A percentile compares a stretch with the other conserved stretches of the same genome.
Conservation (phyloP, 495 filamentous ascomycete genomes). For the Entonaema liquescens region DNA sequence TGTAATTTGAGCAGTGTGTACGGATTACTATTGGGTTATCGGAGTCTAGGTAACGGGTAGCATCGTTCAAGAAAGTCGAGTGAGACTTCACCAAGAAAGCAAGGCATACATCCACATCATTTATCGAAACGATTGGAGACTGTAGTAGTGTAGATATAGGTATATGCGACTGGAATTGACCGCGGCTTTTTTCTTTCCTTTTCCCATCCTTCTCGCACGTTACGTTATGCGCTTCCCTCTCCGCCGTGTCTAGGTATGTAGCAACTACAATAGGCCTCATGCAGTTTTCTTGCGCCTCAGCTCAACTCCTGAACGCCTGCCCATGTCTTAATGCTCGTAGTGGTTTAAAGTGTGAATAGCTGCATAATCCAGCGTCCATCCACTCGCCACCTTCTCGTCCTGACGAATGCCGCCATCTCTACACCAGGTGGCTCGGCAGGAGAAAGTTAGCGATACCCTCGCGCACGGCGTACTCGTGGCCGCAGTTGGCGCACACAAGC, state of each 20-base stretch:
- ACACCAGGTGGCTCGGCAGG: slow-evolving; percentile 88
- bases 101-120: slow-evolving; percentile 13
- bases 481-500: slow-evolving; percentile 89
- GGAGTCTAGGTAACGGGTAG: slow-evolving; percentile 44
- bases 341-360: background rate
- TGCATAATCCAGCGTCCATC: background rate
- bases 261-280: background rate
- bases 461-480: slow-evolving; percentile 89
- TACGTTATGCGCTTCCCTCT: no score
- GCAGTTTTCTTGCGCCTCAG: background rate
- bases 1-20: slow-evolving; percentile 35
- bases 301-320: slow-evolving; percentile 34
- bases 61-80: slow-evolving; percentile 32
- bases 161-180: slow-evolving; percentile 31
- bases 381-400: background rate
- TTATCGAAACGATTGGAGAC: slow-evolving; percentile 31
- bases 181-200: slow-evolving; percentile 10
- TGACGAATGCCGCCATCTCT: slow-evolving; percentile 9
- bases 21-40: slow-evolving; percentile 37
- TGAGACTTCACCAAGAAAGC: slow-evolving; percentile 12
- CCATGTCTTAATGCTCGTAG: background rate
- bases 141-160: slow-evolving; percentile 36
- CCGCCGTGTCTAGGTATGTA: background rate
- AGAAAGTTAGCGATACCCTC: slow-evolving; percentile 98
- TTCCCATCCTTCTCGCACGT: background rate